Base-by-base conservation (phyloP, 2,329 filamentous ascomycete genomes). In the Fusarium mangiferae region DNA sequence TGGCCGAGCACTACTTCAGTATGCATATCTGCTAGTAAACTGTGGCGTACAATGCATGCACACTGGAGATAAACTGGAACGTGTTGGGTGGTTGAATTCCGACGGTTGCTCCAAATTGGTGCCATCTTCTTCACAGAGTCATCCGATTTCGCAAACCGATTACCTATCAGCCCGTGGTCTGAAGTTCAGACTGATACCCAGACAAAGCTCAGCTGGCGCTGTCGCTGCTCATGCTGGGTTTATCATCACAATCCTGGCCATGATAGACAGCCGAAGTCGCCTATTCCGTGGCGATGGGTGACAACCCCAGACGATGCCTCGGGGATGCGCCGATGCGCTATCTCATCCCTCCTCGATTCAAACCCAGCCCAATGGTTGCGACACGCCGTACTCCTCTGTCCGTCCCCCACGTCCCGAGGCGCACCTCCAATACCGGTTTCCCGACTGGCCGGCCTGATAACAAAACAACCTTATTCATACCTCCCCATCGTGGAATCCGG, bases 321-420 rank as follows among this genome's bases (percentile, higher is more conserved):
- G 14, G 45, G 45, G 45, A 48, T 60, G 66, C 66, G 51, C 62
- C 63, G 54, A 74, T 74, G 67, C 59, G 66, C 63, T 71, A 70
- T 68, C 62, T 62, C 68, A 35, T 62, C 56, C 42, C 51, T 51
- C 45, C 62, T 60, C 64, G 59, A 75, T 59, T 58, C 55, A 15
- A 52, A 42, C 68, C 68, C 72, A 56, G 52, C 46, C 55, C 55
- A 52, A 62, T 59, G 56, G 71, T 44, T 42, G 58, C 44, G 30
- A 57, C 67, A 58, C 38, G 58, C 62, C 35, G 57, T 58, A 54
- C 52, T 52, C 62, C 56, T 62, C 28, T 48, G 64, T 62, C 59
- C 49, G 35, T 72, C 71, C 75, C 75, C 75, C 75, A 77, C 75
- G 75, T 74, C 49, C 41, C 20, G 24, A 55, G 52, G 54, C 48